Conservation (phyloP, 2,329 filamentous ascomycete species). For the Nemania sp. region DNA sequence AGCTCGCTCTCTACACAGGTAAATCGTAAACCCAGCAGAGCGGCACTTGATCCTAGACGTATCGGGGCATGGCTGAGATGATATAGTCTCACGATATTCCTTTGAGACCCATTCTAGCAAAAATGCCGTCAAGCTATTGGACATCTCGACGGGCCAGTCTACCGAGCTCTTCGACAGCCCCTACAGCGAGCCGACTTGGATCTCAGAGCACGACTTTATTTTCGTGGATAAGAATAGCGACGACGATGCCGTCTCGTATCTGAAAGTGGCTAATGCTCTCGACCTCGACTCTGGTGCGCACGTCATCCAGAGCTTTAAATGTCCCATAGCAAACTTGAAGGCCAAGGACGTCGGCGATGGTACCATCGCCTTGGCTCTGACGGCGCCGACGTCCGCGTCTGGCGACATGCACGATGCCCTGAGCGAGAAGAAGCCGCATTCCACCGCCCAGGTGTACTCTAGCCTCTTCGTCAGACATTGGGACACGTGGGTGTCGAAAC, state of each 20-base stretch:
- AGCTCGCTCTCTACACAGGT: slow-evolving; percentile 66
- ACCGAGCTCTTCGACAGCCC: slow-evolving; percentile 66
- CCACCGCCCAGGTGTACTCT: slow-evolving; percentile 71
- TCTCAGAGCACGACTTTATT: slow-evolving; percentile 66
- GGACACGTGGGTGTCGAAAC: slow-evolving; percentile 73
- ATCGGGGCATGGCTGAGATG: slow-evolving; percentile 36
- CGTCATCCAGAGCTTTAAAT: slow-evolving; percentile 54
- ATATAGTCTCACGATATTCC: slow-evolving; percentile 71
- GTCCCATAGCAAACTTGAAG: slow-evolving; percentile 62
- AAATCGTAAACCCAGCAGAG: slow-evolving; percentile 19
- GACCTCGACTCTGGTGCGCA: slow-evolving; percentile 46
- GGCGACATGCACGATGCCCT: slow-evolving; percentile 71
- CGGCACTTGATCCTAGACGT: not conserved
- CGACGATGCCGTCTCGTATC: slow-evolving; percentile 50
- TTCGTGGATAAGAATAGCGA: slow-evolving; percentile 55
- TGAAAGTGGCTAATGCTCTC: slow-evolving; percentile 47
- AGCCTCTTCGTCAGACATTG: slow-evolving; percentile 80
- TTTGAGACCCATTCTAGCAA: slow-evolving; percentile 74
- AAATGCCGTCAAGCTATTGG: slow-evolving; percentile 70
- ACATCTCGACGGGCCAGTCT: slow-evolving; percentile 68
- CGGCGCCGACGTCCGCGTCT: slow-evolving; percentile 66
- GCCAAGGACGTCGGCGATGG: slow-evolving; percentile 53
- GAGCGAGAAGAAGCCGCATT: slow-evolving; percentile 60
- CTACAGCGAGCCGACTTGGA: slow-evolving; percentile 75
- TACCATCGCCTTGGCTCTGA: slow-evolving; percentile 59